A percentile compares a stretch with the other conserved stretches of the same genome.
phyloP scores from a whole-genome alignment of 2,329 filamentous ascomycete species.

The Ascochyta koolunga region DNA sequence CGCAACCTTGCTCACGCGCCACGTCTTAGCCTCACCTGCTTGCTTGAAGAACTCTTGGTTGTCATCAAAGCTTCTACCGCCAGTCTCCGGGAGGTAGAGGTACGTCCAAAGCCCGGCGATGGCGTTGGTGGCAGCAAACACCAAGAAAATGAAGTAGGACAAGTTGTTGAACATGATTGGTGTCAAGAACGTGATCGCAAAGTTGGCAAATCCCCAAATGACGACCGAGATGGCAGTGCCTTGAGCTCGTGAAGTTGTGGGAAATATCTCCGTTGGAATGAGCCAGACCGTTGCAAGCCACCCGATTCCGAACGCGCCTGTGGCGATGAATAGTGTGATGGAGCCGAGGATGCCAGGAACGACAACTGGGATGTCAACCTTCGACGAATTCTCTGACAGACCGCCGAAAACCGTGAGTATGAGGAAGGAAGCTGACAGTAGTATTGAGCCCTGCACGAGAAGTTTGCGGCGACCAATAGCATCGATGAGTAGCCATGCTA shows the following conservation, averaged over 20 bases:
- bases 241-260: slow-evolving; percentile 60
- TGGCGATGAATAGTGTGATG: slow-evolving; percentile 62
- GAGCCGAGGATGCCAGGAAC: slow-evolving; percentile 59
- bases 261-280: slow-evolving; percentile 65
- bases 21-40: slow-evolving; percentile 58
- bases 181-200: slow-evolving; percentile 62
- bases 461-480: slow-evolving; percentile 60
- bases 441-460: slow-evolving; percentile 59
- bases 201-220: slow-evolving; percentile 64
- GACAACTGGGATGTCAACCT: slow-evolving; percentile 49
- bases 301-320: slow-evolving; percentile 65
- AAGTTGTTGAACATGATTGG: slow-evolving; percentile 66
- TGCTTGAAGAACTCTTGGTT: slow-evolving; percentile 65
- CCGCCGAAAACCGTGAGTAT: slow-evolving; percentile 60
- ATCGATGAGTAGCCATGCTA: slow-evolving; percentile 66
- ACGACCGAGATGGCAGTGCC: slow-evolving; percentile 62
- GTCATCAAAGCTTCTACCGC: slow-evolving; percentile 64
- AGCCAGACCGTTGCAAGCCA: slow-evolving; percentile 67
- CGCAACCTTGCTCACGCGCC: slow-evolving; percentile 60
- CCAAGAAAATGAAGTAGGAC: slow-evolving; percentile 63
- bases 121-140: slow-evolving; percentile 62
- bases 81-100: slow-evolving; percentile 60
- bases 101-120: slow-evolving; percentile 63
- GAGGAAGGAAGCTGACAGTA: slow-evolving; percentile 57
- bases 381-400: slow-evolving; percentile 51